These are phyloP conservation scores for Westerdykella aurantiaca DNA, from an alignment of 2,329 filamentous ascomycete species.

Conservation along the genomic window DNA sequence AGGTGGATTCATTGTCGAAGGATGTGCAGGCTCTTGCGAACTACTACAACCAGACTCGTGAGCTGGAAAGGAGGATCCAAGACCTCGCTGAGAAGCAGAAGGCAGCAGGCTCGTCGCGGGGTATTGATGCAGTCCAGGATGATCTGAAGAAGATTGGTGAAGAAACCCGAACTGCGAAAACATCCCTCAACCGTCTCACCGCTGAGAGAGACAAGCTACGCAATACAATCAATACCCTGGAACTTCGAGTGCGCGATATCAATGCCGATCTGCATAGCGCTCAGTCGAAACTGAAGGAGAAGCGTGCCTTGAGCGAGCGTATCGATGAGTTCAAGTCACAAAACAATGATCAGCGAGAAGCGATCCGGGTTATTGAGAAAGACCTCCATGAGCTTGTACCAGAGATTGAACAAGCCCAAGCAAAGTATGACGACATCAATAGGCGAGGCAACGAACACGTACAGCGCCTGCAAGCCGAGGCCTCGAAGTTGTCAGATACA, in stretches of 20 bases:
- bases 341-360: slow-evolving; percentile 61
- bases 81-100: slow-evolving; percentile 72
- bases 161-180: slow-evolving; percentile 59
- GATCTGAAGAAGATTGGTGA: slow-evolving; percentile 63
- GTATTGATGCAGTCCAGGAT: slow-evolving; percentile 77
- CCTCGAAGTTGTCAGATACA: slow-evolving; percentile 65
- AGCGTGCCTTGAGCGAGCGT: slow-evolving; percentile 62
- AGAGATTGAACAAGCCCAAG: slow-evolving; percentile 67
- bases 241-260: slow-evolving; percentile 71
- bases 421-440: slow-evolving; percentile 70
- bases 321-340: slow-evolving; percentile 68
- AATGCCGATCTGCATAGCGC: slow-evolving; percentile 66
- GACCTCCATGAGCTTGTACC: slow-evolving; percentile 71
- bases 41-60: slow-evolving; percentile 64
- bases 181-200: slow-evolving; percentile 59
- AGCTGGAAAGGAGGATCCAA: slow-evolving; percentile 66
- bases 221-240: slow-evolving; percentile 61
- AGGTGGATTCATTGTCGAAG: slow-evolving; percentile 69
- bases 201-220: slow-evolving; percentile 66
- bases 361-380: slow-evolving; percentile 62
- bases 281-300: slow-evolving; percentile 73
- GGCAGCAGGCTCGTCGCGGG: slow-evolving; percentile 58
- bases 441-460: slow-evolving; percentile 67
- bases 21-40: slow-evolving; percentile 71
- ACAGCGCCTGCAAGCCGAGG: slow-evolving; percentile 63